Conservation (phyloP, 768 basidiomycete species). For the Steccherinum ochraceum region DNA sequence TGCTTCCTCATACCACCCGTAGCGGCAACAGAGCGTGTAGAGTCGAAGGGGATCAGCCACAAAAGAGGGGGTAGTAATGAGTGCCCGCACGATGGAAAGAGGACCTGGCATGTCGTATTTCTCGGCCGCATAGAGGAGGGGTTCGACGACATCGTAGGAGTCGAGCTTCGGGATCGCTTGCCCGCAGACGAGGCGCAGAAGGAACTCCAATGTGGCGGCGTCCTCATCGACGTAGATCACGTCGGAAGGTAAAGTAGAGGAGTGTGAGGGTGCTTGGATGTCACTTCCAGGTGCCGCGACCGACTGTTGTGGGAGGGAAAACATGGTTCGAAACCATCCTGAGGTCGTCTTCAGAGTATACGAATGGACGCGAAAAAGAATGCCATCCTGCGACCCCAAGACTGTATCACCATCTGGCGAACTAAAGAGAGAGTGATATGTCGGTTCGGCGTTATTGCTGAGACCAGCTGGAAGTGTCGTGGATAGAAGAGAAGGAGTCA, state of each 20-base stretch:
- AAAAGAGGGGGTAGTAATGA: conserved; percentile 47
- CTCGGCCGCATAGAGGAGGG: conserved; percentile 55
- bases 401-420: conserved; percentile 51
- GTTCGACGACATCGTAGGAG: conserved; percentile 49
- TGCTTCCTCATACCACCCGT: conserved; percentile 53
- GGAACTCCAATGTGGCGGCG: conserved; percentile 42
- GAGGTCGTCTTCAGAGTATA: conserved; percentile 58
- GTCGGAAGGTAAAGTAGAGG: conserved; percentile 16
- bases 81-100: conserved; percentile 50
- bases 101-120: conserved; percentile 70
- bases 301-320: conserved; percentile 42
- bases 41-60: conserved; percentile 24
- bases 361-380: conserved; percentile 52
- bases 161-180: conserved; percentile 42
- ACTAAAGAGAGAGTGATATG: conserved; percentile 41
- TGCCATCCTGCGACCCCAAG: conserved; percentile 43
- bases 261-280: background rate
- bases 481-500: background rate
- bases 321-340: conserved; percentile 58
- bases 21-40: conserved; percentile 34
- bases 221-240: conserved; percentile 55
- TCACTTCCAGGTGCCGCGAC: background rate
- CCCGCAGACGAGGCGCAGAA: conserved; percentile 59
- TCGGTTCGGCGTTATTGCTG: background rate
- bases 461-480: no score